phyloP scores from a whole-genome alignment of 2,329 filamentous ascomycete genomes.

The Xylariaceae sp. region DNA sequence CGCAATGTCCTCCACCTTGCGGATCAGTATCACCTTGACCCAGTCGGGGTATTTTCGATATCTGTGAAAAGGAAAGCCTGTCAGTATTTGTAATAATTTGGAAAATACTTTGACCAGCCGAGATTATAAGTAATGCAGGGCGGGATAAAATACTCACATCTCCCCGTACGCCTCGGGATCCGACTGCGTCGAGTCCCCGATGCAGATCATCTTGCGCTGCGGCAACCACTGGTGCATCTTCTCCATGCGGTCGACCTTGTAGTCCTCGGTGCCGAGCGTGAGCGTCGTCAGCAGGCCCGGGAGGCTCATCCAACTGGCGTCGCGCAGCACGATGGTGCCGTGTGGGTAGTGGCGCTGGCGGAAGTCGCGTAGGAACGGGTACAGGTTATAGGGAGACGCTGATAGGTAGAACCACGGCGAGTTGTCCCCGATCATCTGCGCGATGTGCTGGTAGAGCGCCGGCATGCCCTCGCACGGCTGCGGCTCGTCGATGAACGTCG shows the following conservation, averaged over 20 bases:
- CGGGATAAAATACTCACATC: slow-evolving; percentile 50
- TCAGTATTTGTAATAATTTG: too few species aligned
- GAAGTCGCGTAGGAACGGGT: slow-evolving; percentile 78
- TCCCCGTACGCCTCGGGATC: slow-evolving; percentile 89
- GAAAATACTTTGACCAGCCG: too few species aligned
- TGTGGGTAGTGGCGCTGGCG: slow-evolving; percentile 65
- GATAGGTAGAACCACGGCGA: slow-evolving; percentile 91
- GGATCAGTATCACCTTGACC: slow-evolving; percentile 80
- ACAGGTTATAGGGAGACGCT: slow-evolving; percentile 90
- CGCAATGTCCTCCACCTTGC: slow-evolving; percentile 74
- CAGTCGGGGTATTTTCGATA: slow-evolving; percentile 66
- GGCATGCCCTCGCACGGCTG: slow-evolving; percentile 76
- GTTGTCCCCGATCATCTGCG: slow-evolving; percentile 45
- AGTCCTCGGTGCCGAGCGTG: slow-evolving; percentile 75
- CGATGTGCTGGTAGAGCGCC: slow-evolving; percentile 68
- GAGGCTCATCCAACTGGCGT: slow-evolving; percentile 81
- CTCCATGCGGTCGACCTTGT: slow-evolving; percentile 77
- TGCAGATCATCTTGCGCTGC: slow-evolving; percentile 70
- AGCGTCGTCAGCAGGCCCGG: slow-evolving; percentile 74
- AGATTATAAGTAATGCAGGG: too few species aligned
- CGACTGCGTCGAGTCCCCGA: slow-evolving; percentile 88
- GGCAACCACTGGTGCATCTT: slow-evolving; percentile 80
- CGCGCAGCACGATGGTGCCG: slow-evolving; percentile 79
- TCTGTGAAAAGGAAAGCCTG: slow-evolving; percentile 26
- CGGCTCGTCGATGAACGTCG: slow-evolving; percentile 77